Base-by-base conservation (phyloP, 2,329 filamentous ascomycete species). In the Periconia sp. region DNA sequence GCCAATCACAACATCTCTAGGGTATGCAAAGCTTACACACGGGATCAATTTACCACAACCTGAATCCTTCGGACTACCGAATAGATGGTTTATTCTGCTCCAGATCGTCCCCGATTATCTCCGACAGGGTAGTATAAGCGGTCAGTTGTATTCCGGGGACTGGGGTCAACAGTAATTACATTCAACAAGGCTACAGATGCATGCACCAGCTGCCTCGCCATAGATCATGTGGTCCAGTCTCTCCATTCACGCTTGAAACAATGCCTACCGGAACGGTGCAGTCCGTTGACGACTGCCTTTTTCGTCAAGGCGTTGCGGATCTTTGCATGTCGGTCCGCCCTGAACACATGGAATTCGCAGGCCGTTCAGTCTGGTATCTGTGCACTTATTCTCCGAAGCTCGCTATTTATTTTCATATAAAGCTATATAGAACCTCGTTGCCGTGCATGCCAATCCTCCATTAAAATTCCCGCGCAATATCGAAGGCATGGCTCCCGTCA, bases 401-500 rank as follows among this genome's bases (percentile, higher is more conserved):
- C 23, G 8, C n/a, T 16, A 28, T 37, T 11, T 28, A 28, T 12
- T 4, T 16, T 23, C 36, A 32, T 39, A 32, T 30, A 30, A 39
- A 32, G 16, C 17, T 18, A 9, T 17, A 11, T 19, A 11, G 23
- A 4, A 39, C 19, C 3, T 24, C 26, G 13, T 19, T n/a, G 12
- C 9, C 12, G 17, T 9, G 23, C 23, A 13, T 7, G n/a, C 15
- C 12, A n/a, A 17, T 12, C 3, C 4, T 16, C 18, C 4, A 22
- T 8, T 23, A 11, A 36, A 13, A 36, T 30, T 18, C 13, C 13
- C 21, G 10, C 30, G 23, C 34, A 36, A 39, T 39, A 36, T 36
- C 16, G 26, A 34, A 31, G 37, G 28, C 31, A 52, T 52, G 49
- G 49, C 49, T 15, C 49, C 49, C 11, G n/a, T 52, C 29, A 22